phyloP scores from a whole-genome alignment of 495 filamentous ascomycete genomes.

The Tuber calosporum region DNA sequence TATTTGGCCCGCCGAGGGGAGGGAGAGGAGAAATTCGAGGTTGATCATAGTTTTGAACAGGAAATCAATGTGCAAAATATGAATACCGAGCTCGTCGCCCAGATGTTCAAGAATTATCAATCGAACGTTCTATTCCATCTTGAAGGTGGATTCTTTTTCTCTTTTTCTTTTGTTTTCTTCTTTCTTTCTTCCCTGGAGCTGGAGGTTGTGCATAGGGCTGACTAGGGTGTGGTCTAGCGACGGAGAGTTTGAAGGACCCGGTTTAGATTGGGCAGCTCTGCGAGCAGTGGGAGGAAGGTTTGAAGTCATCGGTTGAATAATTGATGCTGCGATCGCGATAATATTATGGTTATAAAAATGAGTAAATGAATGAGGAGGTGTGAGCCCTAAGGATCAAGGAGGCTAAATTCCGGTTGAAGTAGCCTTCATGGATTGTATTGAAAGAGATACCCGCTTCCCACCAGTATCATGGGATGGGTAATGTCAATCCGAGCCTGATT shows the following conservation, averaged over 20 bases:
- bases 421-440: neutral
- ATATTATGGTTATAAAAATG: neutral
- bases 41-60: slow-evolving; percentile 45
- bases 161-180: slow-evolving; percentile 26
- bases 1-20: neutral
- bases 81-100: slow-evolving; percentile 94
- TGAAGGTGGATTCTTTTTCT: too few species aligned
- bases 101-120: slow-evolving; percentile 99
- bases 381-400: neutral
- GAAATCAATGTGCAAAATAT: slow-evolving; percentile 98
- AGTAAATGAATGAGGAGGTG: neutral
- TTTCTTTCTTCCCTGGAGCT: neutral
- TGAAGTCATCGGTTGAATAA: neutral
- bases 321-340: neutral
- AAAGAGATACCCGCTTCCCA: neutral
- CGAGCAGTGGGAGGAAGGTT: neutral
- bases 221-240: slow-evolving; percentile 20
- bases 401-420: neutral
- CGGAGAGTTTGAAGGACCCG: slow-evolving; percentile 37
- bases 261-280: slow-evolving; percentile 9
- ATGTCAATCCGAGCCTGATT: neutral
- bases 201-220: neutral
- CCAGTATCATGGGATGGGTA: neutral
- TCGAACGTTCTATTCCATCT: slow-evolving; percentile 95
- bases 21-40: neutral